A percentile compares a stretch with the other conserved stretches of the same genome.
phyloP scores from a whole-genome alignment of 371 early-diverging fungal genomes.

The Sporodiniella umbellata region DNA sequence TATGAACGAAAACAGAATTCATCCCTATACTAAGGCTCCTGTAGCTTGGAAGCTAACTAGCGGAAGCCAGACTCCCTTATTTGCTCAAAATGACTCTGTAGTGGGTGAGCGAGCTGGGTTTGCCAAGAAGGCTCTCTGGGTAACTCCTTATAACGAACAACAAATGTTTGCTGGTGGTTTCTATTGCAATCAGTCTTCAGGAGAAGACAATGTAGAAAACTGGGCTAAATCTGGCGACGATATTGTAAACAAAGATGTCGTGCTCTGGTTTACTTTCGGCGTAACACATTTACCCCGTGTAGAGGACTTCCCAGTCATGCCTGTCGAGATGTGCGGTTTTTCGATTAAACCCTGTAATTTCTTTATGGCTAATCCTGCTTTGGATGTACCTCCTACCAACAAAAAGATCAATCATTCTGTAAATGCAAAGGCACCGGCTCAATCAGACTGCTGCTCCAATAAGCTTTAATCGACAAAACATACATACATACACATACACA shows the following conservation, averaged over 20 bases:
- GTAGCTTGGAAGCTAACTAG: slow-evolving; percentile 48
- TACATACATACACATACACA: too few relatives aligned
- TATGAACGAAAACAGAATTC: slow-evolving; percentile 35
- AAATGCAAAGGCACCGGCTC: slow-evolving; percentile 13
- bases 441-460: slow-evolving; percentile 25
- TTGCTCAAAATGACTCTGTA: slow-evolving; percentile 41
- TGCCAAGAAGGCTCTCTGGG: slow-evolving; percentile 50
- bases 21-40: slow-evolving; percentile 43
- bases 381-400: slow-evolving; percentile 49
- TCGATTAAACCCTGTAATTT: slow-evolving; percentile 50
- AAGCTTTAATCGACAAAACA: slow-evolving; percentile 24
- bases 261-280: slow-evolving; percentile 54
- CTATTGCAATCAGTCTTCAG: slow-evolving; percentile 49
- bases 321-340: slow-evolving; percentile 49
- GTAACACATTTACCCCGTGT: slow-evolving; percentile 51
- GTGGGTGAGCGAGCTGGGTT: slow-evolving; percentile 50
- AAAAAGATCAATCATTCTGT: slow-evolving; percentile 40
- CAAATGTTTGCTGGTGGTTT: slow-evolving; percentile 55
- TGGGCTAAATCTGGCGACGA: slow-evolving; percentile 34
- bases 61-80: slow-evolving; percentile 32
- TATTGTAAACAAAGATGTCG: slow-evolving; percentile 42
- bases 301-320: slow-evolving; percentile 57
- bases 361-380: slow-evolving; percentile 45
- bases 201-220: slow-evolving; percentile 27
- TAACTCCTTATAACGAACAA: slow-evolving; percentile 48